phyloP scores from a whole-genome alignment of 768 basidiomycete genomes.

The Phanerodontia chrysosporium region DNA sequence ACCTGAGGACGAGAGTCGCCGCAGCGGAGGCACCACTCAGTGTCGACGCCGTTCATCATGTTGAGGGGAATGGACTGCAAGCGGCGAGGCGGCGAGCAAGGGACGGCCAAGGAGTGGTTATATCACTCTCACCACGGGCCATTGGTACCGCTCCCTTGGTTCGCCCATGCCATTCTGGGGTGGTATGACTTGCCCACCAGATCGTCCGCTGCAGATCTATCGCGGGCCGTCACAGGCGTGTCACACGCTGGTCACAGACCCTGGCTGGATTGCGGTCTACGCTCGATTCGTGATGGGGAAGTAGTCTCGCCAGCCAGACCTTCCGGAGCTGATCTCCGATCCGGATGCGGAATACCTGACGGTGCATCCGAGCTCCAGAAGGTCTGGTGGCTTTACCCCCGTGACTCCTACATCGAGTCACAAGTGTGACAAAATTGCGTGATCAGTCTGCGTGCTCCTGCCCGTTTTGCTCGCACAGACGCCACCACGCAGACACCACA shows the following conservation, averaged over 20 bases:
- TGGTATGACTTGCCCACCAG: neutral
- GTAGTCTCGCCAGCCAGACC: too few relatives aligned
- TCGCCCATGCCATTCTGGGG: neutral
- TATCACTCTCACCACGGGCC: neutral
- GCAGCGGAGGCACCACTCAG: slow-evolving; percentile 5
- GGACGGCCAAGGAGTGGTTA: neutral
- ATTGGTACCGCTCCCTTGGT: neutral
- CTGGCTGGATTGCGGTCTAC: neutral
- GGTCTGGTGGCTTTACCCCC: too few relatives aligned
- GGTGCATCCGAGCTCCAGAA: too few relatives aligned
- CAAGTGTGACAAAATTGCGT: too few relatives aligned
- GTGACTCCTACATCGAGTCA: too few relatives aligned
- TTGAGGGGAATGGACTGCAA: neutral
- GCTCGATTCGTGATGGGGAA: neutral
- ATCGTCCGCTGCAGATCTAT: neutral
- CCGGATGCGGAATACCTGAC: too few relatives aligned
- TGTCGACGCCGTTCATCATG: slow-evolving; percentile 5
- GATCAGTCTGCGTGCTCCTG: too few relatives aligned
- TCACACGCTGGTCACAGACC: neutral
- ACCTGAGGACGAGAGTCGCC: neutral
- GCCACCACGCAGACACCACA: too few relatives aligned
- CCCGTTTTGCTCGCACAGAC: neutral
- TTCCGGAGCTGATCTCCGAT: too few relatives aligned
- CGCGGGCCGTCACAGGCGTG: neutral
- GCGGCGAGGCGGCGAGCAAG: neutral